phyloP scores from a whole-genome alignment of 1,284 basidiomycete genomes.

The Tremellales sp. region DNA sequence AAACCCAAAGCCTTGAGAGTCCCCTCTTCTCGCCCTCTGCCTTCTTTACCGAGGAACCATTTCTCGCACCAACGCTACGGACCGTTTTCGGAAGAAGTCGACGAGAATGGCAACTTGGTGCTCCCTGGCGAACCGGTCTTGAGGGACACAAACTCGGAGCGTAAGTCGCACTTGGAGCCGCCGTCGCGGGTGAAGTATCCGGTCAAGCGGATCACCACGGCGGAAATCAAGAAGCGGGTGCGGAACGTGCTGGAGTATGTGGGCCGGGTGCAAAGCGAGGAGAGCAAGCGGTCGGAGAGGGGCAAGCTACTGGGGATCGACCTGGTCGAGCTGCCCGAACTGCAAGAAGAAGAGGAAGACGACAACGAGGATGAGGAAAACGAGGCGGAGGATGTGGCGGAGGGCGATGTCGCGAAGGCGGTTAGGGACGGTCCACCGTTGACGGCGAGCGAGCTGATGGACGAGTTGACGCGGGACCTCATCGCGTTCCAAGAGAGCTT shows the following conservation, averaged over 20 bases:
- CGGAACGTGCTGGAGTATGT: constrained; percentile 87
- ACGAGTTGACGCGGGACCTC: constrained; percentile 79
- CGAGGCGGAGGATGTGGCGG: constrained; percentile 4
- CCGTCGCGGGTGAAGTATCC: constrained; percentile 94
- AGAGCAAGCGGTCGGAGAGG: constrained; percentile 66
- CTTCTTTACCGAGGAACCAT: constrained; percentile 35
- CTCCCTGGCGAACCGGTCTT: constrained; percentile 26
- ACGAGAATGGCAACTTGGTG: constrained; percentile 29
- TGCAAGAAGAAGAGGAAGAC: constrained; percentile 8
- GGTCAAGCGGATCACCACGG: constrained; percentile 85
- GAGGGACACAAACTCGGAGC: constrained; percentile 29
- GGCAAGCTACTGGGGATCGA: constrained; percentile 59
- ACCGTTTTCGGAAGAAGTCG: constrained; percentile 34
- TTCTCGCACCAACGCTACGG: constrained; percentile 37
- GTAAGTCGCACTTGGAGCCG: constrained; percentile 61
- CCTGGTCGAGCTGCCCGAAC: constrained; percentile 6
- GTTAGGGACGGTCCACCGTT: constrained; percentile 1
- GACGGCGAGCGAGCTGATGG: constrained; percentile 70
- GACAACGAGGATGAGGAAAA: constrained; percentile 11
- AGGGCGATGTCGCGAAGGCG: constrained; percentile 7
- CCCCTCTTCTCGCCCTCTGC: constrained; percentile 44
- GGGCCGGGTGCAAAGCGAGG: constrained; percentile 60
- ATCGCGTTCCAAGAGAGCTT: constrained; percentile 82
- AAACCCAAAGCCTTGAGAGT: constrained; percentile 73
- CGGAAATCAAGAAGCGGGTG: constrained; percentile 95